A percentile compares a stretch with the other conserved stretches of the same genome.
Evolutionary conservation across 2,329 filamentous ascomycete species (phyloP).

Genomic region (Neofusicoccum kwambonambiense): DNA sequence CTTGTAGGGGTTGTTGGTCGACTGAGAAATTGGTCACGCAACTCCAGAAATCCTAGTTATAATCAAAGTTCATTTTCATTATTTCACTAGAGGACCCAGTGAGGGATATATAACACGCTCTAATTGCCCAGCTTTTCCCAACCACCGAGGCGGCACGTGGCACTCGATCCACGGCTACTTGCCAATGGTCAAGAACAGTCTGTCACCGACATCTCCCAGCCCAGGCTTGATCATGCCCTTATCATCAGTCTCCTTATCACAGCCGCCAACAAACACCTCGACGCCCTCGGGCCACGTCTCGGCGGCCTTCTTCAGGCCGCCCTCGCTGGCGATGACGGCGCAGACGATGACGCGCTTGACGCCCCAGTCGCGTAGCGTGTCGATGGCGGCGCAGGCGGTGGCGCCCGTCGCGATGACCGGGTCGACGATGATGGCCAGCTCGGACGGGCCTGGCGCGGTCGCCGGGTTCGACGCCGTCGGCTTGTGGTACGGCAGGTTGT

Average conservation of each 20-base stretch:
- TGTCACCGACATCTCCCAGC: constrained; percentile 84
- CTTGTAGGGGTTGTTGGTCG: too few relatives aligned
- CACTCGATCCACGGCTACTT: constrained; percentile 54
- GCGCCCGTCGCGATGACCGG: constrained; percentile 93
- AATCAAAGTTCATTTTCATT: neutral
- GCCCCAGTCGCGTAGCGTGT: constrained; percentile 87
- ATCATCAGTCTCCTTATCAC: constrained; percentile 72
- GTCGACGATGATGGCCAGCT: constrained; percentile 81
- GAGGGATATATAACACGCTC: constrained; percentile 8
- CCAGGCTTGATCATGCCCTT: constrained; percentile 89
- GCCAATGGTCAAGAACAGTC: constrained; percentile 83
- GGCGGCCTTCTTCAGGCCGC: constrained; percentile 71
- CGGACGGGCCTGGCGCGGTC: constrained; percentile 45
- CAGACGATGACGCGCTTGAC: constrained; percentile 78
- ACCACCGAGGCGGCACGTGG: neutral
- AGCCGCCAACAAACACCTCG: constrained; percentile 77
- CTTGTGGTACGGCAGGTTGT: constrained; percentile 81
- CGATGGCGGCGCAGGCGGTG: constrained; percentile 85
- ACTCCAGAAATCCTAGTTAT: neutral
- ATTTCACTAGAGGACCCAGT: neutral
- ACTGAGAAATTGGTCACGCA: neutral
- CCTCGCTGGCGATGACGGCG: constrained; percentile 68
- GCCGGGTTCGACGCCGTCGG: constrained; percentile 42
- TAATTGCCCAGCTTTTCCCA: neutral
- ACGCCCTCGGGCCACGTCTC: constrained; percentile 74